Evolutionary conservation across 768 basidiomycete genomes (phyloP).

Genomic region (Pisolithus tinctorius): DNA sequence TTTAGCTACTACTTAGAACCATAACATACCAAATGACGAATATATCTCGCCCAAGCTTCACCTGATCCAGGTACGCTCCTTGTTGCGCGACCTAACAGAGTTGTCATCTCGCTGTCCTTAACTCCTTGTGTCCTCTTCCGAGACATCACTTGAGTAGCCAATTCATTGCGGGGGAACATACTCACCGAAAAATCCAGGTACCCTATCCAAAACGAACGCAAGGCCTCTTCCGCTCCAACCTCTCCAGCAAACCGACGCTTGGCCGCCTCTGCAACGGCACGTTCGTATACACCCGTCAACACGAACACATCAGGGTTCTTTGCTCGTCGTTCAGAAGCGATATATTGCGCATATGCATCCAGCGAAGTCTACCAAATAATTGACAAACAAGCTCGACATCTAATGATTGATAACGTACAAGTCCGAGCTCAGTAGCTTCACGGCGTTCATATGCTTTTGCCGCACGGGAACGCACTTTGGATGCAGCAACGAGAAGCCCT

Average conservation of each 20-base stretch:
- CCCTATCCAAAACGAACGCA: conserved; percentile 66
- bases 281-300: conserved; percentile 58
- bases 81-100: conserved; percentile 48
- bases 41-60: conserved; percentile 72
- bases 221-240: conserved; percentile 45
- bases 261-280: conserved; percentile 69
- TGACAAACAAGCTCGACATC: background rate
- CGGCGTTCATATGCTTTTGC: conserved; percentile 56
- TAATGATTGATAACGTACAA: conserved; percentile 38
- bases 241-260: conserved; percentile 50
- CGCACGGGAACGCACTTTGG: conserved; percentile 58
- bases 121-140: conserved; percentile 42
- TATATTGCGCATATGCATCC: conserved; percentile 56
- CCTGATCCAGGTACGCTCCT: conserved; percentile 73
- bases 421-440: conserved; percentile 51
- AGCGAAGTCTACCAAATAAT: conserved; percentile 34
- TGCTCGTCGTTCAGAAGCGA: conserved; percentile 53
- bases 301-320: conserved; percentile 55
- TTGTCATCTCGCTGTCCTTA: conserved; percentile 35
- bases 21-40: conserved; percentile 58
- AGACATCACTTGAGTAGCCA: background rate
- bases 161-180: background rate
- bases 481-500: conserved; percentile 64
- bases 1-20: background rate
- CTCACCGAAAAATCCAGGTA: conserved; percentile 68